These are phyloP conservation scores for Aspergillus sp. DNA, from an alignment of 2,329 filamentous ascomycete species.

Conservation along the genomic window DNA sequence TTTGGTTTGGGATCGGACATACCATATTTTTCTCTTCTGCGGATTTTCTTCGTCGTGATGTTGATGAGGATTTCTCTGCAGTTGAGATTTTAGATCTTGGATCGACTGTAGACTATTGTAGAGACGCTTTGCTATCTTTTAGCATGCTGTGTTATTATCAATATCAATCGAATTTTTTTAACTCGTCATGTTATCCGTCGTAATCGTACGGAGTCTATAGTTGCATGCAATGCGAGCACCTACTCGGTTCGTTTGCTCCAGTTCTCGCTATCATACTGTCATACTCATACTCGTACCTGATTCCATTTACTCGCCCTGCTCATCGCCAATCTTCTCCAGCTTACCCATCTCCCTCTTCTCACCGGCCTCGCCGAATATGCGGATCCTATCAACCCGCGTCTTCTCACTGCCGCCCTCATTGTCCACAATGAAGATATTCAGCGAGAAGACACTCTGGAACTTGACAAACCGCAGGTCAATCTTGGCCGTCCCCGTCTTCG, in stretches of 20 bases:
- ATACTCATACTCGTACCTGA: background rate
- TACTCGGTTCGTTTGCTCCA: background rate
- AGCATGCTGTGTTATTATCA: background rate
- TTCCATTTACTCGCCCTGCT: constrained; percentile 60
- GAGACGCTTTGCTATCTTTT: no score
- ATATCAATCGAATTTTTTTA: background rate
- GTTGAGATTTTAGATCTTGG: no score
- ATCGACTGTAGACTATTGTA: no score
- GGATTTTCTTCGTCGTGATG: background rate
- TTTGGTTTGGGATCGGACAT: constrained; percentile 63
- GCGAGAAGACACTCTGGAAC: constrained; percentile 88
- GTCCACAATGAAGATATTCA: constrained; percentile 87
- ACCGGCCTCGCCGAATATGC: constrained; percentile 83
- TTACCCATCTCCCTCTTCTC: constrained; percentile 93
- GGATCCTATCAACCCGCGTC: constrained; percentile 67
- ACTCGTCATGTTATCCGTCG: background rate
- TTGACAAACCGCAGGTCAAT: constrained; percentile 87
- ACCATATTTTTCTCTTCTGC: constrained; percentile 26
- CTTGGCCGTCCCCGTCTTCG: constrained; percentile 70
- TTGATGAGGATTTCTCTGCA: background rate
- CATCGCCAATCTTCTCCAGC: constrained; percentile 90
- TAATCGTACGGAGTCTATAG: background rate
- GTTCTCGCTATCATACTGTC: background rate
- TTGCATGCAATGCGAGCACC: background rate
- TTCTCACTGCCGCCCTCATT: constrained; percentile 83